These are phyloP conservation scores for Climacium dendroides DNA, from an alignment of 225 moss, liverwort and hornwort species.

Conservation along the genomic window DNA sequence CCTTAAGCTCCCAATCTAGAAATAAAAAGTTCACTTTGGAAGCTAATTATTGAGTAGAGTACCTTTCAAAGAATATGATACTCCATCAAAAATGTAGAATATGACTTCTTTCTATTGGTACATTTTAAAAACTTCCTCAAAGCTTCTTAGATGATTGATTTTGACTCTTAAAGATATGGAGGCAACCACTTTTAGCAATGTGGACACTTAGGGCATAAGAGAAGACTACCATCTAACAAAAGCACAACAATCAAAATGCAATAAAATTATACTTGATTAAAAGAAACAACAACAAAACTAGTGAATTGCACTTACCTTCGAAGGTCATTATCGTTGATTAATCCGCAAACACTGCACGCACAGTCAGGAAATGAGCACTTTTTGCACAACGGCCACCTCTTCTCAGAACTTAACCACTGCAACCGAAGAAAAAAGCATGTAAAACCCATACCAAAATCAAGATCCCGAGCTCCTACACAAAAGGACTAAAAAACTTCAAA, in stretches of 20 bases:
- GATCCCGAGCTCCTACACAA: not conserved
- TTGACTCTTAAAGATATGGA: not conserved
- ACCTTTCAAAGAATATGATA: not conserved
- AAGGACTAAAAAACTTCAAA: not conserved
- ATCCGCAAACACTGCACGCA: slow-evolving; percentile 66
- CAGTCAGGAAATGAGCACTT: not conserved
- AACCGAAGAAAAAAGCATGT: not conserved
- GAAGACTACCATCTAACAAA: not conserved
- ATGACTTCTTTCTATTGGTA: not conserved
- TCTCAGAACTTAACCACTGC: not conserved
- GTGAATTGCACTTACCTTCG: slow-evolving; percentile 31
- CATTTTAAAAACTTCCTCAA: not conserved
- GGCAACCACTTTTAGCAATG: not conserved
- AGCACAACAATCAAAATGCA: not conserved
- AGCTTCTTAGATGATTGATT: not conserved
- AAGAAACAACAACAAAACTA: not conserved
- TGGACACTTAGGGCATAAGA: not conserved
- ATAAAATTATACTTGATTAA: not conserved
- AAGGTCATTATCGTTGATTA: slow-evolving; percentile 58
- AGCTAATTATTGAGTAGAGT: not conserved
- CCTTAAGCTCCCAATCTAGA: not conserved
- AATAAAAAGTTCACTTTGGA: not conserved
- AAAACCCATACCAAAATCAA: not conserved
- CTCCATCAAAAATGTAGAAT: not conserved
- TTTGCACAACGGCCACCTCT: not conserved